These are phyloP conservation scores for Coriaria nepalensis DNA, from an alignment of 306 rosid genomes.

Conservation along the genomic window DNA sequence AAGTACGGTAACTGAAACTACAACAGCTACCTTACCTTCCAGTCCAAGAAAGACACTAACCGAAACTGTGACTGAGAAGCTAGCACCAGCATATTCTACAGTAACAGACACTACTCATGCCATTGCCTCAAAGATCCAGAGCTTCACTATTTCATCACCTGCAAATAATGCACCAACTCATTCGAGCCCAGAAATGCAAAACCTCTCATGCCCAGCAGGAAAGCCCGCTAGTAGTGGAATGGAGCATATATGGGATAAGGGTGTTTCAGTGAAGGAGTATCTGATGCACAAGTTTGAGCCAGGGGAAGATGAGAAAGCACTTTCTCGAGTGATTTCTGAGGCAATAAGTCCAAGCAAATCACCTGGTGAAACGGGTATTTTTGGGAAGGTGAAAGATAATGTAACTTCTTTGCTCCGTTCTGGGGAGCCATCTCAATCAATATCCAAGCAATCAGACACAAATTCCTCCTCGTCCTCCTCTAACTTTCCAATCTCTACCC, in stretches of 20 bases:
- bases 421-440: slow-evolving; percentile 24
- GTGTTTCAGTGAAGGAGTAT: slow-evolving; percentile 64
- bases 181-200: slow-evolving; percentile 12
- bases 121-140: slow-evolving; percentile 37
- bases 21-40: not conserved
- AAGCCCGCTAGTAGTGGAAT: slow-evolving; percentile 12
- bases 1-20: too few relatives aligned
- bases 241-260: slow-evolving; percentile 54
- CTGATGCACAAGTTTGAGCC: slow-evolving; percentile 69
- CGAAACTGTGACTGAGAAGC: slow-evolving; percentile 24
- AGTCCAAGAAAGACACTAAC: slow-evolving; percentile 18
- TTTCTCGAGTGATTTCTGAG: slow-evolving; percentile 67
- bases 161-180: slow-evolving; percentile 6
- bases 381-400: slow-evolving; percentile 71
- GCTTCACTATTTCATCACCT: slow-evolving; percentile 16
- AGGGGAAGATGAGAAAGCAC: slow-evolving; percentile 84
- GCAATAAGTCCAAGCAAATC: slow-evolving; percentile 48
- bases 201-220: slow-evolving; percentile 7
- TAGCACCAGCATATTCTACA: slow-evolving; percentile 27
- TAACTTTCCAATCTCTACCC: slow-evolving; percentile 23
- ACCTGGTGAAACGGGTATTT: slow-evolving; percentile 48
- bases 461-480: slow-evolving; percentile 12
- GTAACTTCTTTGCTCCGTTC: slow-evolving; percentile 55
- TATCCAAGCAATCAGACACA: slow-evolving; percentile 14
- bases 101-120: slow-evolving; percentile 29